Evolutionary conservation across 257 asterid genomes (phyloP), one percentile per base, ranked within the genome.

Genomic region (Galeopsis tetrahit): DNA sequence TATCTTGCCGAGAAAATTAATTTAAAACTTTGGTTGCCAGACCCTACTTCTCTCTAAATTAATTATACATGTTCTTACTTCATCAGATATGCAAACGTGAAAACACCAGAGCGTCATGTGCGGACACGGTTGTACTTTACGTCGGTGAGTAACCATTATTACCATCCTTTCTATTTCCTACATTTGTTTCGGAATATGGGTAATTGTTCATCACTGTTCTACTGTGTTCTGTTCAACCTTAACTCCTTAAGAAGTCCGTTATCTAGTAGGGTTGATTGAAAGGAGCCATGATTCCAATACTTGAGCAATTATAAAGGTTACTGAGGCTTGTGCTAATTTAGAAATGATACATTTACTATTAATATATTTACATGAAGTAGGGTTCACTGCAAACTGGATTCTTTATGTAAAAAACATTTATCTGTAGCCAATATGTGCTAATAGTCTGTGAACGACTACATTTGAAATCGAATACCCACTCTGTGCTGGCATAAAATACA

Each of bases 121-220:
- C 89, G 98, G 63, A 95, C 98, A 44, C 92, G 99, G 63, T 95
- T 95, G 39, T 95, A 95, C 83, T 95, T 95, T 75, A 95, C 99
- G 42, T 95, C 99, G 58, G 99, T 95, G 80, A 91, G 97, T 80
- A 66, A 68, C 74, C 36, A 5, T 67, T 34, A 62, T 32, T 32
- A 14, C 33, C 10, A 34, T 28, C 33, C 14, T 59, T 36, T 75
- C 33, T 38, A 56, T 68, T 40, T 57, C 63, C 49, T 28, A 39
- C 15, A 64, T 60, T 57, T 52, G 21, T 17, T 21, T 34, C 48
- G 38, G 42, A 52, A 57, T 63, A 68, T 71, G 73, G 28, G 43
- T 36, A 4, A 13, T 60, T 39, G 4, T 4, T 28, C 34, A 64
- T 15, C 5, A 21, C 13, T 33, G 17, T 42, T 43, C 2, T 14